Conservation (phyloP, 75 land plant species). For the Selaginella moellendorffii region DNA sequence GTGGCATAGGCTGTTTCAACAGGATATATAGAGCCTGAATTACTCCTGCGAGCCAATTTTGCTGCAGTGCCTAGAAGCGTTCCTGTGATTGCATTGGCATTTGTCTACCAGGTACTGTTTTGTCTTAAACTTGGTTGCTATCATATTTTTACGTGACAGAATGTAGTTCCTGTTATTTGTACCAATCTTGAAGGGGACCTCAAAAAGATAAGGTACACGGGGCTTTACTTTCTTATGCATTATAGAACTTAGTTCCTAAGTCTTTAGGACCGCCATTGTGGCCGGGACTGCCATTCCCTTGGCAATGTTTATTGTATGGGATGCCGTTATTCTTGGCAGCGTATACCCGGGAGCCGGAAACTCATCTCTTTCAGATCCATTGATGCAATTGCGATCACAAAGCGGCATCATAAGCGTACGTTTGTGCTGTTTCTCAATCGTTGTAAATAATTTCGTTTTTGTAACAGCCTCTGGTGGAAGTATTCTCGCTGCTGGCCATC, state of each 20-base stretch:
- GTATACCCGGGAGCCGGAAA: constrained; percentile 20
- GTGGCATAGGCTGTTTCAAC: constrained; percentile 44
- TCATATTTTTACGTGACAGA: constrained; percentile 35
- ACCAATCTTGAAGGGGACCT: constrained; percentile 86
- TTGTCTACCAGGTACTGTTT: constrained; percentile 71
- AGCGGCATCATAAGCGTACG: constrained; percentile 81
- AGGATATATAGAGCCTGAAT: constrained; percentile 51
- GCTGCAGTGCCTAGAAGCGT: constrained; percentile 74
- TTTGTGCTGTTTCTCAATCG: not conserved
- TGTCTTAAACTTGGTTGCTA: not conserved
- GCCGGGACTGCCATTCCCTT: constrained; percentile 81
- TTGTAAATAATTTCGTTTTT: not conserved
- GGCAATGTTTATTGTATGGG: constrained; percentile 77
- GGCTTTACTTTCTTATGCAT: not conserved
- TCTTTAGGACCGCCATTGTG: constrained; percentile 70
- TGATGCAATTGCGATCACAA: constrained; percentile 42
- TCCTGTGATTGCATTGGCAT: constrained; percentile 77
- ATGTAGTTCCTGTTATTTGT: constrained; percentile 93
- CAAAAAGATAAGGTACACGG: constrained; percentile 42
- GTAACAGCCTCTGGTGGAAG: constrained; percentile 73
- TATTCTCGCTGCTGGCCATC: constrained; percentile 80
- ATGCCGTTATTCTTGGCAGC: constrained; percentile 82
- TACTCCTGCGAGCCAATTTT: constrained; percentile 55
- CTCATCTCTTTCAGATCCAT: constrained; percentile 37
- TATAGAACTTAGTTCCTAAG: no score